Percentiles rank a stretch among this genome's conserved stretches.
These are phyloP conservation scores for Ailanthus altissimus DNA, from an alignment of 345 rosid genomes.

Conservation along the genomic window DNA sequence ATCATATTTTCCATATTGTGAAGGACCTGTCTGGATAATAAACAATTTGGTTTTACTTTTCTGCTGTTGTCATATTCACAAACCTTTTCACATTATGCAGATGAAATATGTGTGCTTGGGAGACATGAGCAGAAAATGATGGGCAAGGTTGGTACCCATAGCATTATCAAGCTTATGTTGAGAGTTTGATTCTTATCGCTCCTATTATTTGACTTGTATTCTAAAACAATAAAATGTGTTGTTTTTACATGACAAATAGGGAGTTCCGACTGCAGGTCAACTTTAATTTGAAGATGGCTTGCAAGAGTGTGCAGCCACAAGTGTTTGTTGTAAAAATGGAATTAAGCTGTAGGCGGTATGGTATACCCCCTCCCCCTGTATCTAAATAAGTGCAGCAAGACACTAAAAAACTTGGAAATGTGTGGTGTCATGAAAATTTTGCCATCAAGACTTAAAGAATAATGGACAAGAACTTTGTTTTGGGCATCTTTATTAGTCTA, in stretches of 20 bases:
- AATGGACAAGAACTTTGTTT: not conserved
- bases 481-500: not conserved
- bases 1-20: not conserved
- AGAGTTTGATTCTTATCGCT: not conserved
- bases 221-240: not conserved
- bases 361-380: not conserved
- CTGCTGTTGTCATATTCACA: not conserved
- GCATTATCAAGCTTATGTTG: not conserved
- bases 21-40: not conserved
- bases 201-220: not conserved
- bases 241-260: not conserved
- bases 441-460: not conserved
- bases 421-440: not conserved
- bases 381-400: slow-evolving; percentile 24
- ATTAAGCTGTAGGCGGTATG: not conserved
- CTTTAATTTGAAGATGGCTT: slow-evolving; percentile 10
- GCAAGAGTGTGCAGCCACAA: not conserved
- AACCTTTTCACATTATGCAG: slow-evolving; percentile 40
- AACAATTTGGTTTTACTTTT: not conserved
- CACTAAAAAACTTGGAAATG: not conserved
- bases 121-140: slow-evolving; percentile 69
- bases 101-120: slow-evolving; percentile 82
- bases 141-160: slow-evolving; percentile 20
- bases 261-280: not conserved
- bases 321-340: slow-evolving; percentile 4